A percentile compares a stretch with the other conserved stretches of the same genome.
Evolutionary conservation across 495 filamentous ascomycete species (phyloP).

Genomic region (Neurospora cerealis): DNA sequence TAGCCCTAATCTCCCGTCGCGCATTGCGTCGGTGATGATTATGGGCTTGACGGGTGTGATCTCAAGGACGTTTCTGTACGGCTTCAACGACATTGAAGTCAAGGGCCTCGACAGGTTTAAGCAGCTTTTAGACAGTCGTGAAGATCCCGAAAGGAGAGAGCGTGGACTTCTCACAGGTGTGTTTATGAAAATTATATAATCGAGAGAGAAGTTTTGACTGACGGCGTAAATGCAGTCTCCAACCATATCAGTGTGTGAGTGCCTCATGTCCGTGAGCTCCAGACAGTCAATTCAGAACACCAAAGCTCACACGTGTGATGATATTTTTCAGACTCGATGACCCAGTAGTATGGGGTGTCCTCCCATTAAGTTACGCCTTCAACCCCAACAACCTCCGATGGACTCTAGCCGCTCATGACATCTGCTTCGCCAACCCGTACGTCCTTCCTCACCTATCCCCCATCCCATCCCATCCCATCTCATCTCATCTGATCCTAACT

Average conservation of each 20-base stretch:
- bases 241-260: constrained; percentile 97
- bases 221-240: constrained; percentile 50
- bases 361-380: constrained; percentile 62
- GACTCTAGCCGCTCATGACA: constrained; percentile 83
- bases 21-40: constrained; percentile 39
- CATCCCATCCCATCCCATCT: neutral
- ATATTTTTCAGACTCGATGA: constrained; percentile 65
- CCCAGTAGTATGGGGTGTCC: constrained; percentile 81
- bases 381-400: constrained; percentile 69
- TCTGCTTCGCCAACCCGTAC: constrained; percentile 71
- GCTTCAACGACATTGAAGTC: constrained; percentile 49
- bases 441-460: neutral
- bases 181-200: neutral
- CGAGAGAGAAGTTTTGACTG: neutral
- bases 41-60: constrained; percentile 43
- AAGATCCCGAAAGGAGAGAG: constrained; percentile 55
- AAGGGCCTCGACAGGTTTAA: constrained; percentile 67
- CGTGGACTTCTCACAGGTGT: constrained; percentile 81
- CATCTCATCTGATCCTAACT: neutral
- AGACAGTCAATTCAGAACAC: neutral
- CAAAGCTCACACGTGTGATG: neutral
- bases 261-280: constrained; percentile 8
- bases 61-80: constrained; percentile 34
- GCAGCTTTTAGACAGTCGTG: constrained; percentile 61
- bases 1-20: constrained; percentile 42